These are phyloP conservation scores for Blastocladiella britannica DNA, from an alignment of 192 early-diverging fungal genomes.

Conservation along the genomic window DNA sequence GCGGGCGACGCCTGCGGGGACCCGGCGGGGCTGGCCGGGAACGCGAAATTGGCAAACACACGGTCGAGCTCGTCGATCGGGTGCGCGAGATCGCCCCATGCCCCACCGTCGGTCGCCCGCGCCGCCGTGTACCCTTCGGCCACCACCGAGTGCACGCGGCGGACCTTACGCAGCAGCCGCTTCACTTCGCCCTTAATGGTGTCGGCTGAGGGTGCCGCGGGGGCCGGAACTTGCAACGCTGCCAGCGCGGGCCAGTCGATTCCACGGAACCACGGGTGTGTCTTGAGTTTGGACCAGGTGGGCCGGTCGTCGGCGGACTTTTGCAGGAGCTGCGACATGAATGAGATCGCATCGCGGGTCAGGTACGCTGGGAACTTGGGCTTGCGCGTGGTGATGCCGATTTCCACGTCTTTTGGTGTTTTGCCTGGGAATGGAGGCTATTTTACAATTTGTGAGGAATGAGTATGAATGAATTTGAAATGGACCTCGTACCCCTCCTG, in stretches of 20 bases:
- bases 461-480: too few relatives aligned
- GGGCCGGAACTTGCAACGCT: not conserved
- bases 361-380: conserved; percentile 57
- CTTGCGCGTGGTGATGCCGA: conserved; percentile 66
- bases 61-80: not conserved
- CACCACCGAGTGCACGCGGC: not conserved
- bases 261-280: not conserved
- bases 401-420: conserved; percentile 64
- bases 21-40: not conserved
- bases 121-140: not conserved
- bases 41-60: not conserved
- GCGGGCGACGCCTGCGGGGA: too few relatives aligned
- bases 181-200: not conserved
- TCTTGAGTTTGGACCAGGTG: not conserved
- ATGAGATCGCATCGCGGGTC: conserved; percentile 52
- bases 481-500: conserved; percentile 21
- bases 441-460: too few relatives aligned
- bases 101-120: not conserved
- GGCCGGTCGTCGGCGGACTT: not conserved
- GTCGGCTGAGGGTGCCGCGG: not conserved
- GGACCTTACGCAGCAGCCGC: not conserved
- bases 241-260: not conserved
- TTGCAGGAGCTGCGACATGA: conserved; percentile 16
- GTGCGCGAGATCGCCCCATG: not conserved
- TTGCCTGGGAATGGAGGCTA: conserved; percentile 53